Evolutionary conservation across 2,329 filamentous ascomycete species (phyloP), one percentile per base, ranked within the genome.

Genomic region (Monilinia aucupariae): DNA sequence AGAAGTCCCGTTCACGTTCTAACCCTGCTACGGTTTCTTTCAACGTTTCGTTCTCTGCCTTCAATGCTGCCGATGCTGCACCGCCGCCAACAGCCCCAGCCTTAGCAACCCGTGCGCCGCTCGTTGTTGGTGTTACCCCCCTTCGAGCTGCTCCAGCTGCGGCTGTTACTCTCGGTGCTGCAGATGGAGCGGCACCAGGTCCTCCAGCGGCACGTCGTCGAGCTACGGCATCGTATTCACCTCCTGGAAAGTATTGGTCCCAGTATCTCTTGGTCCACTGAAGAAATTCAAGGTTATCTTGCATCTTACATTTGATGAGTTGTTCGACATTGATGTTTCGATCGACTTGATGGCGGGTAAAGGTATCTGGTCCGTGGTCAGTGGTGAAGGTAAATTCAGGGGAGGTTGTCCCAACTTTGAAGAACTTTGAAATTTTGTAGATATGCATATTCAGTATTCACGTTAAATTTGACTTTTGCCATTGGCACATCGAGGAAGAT

Each of bases 291-390:
- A 99, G 89, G 80, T 99, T 99, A 78, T 99, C 94, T 83, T 99
- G 94, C 93, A 99, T 99, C 82, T 96, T 97, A 83, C 94, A 99
- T 78, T 97, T 99, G 72, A 94, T 85, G 65, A 99, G 86, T 64
- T 84, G 81, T 76, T 96, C 86, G 75, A 97, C 91, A 64, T 91
- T 91, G 71, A 99, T 87, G 34, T 89, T 88, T 75, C 92, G 92
- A 72, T 97, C 92, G 79, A 99, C 84, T 68, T 86, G 81, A 78
- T 97, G 92, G 77, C 89, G 90, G 66, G 86, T 82, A 75, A 97
- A 97, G 68, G 84, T 82, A 76, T 92, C 93, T 92, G 76, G 63
- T 58, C 53, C 37, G 41, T 48, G 53, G 13, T 58, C 55, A 58
- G 59, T 64, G 62, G 61, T 63, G 37, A 25, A 30, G 20, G 48